Evolutionary conservation across 1,139 yeast genomes (phyloP), one percentile per base, ranked within the genome.

Genomic region (Geotrichum carabidarum): DNA sequence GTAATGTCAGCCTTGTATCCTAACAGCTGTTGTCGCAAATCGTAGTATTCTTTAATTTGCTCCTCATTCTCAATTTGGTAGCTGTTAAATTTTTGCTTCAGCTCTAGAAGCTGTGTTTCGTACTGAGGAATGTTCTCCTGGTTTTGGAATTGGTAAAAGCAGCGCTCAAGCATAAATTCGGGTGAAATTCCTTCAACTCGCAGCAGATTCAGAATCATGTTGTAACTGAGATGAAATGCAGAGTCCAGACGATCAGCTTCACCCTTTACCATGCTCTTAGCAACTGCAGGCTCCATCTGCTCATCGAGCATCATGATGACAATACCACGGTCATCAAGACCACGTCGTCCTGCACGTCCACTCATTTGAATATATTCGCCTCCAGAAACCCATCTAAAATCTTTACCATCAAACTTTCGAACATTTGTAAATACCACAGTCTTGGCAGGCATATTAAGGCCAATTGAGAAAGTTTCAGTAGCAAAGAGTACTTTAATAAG

Each of bases 301-400:
- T 93, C 98, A 70, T 93, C 98, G 70, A 93, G 90, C 99, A 94
- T 94, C 87, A 94, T 86, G 64, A 94, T 93, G 54, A 94, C 99
- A 69, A 93, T 91, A 74, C 99, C 99, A 68, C 98, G 84, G 68
- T 93, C 97, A 78, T 94, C 99, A 62, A 94, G 79, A 65, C 99
- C 99, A 79, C 99, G 87, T 78, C 99, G 91, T 65, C 99, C 99
- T 15, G 99, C 99, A 74, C 99, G 84, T 60, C 99, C 99, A 44
- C 97, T 88, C 99, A 93, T 93, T 74, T 94, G 99, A 65, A 93
- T 94, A 71, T 93, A 94, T 73, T 94, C 99, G 74, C 99, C 99
- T 57, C 98, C 98, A 55, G 96, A 88, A 42, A 94, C 96, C 98
- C 98, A 93, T 72, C 99, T 83, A 76, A 91, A 90, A 30, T 93